Base-by-base conservation (phyloP, 768 basidiomycete species). In the Lentinus brumalis region DNA sequence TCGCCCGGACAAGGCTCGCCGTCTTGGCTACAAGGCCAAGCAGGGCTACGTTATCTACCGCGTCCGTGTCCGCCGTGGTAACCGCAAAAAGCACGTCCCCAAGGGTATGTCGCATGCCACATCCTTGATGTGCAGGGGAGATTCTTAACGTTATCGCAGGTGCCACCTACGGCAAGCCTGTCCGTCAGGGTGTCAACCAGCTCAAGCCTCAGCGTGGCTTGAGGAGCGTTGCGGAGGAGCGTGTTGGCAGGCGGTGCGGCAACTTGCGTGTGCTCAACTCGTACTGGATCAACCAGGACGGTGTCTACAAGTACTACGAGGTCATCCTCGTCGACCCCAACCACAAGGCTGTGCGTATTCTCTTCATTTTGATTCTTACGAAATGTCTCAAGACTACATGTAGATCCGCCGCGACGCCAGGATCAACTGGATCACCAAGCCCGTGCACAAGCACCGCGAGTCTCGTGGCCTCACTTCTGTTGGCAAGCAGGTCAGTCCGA, bases 281-380 rank as follows among this genome's bases (percentile, higher is more conserved):
- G 50, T 98, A 98, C 85, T 99, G 97, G 97, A 81, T 99, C 73
- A 98, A 98, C 80, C 94, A 96, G 79, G 95, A 98, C 74, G 94
- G 95, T 78, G 92, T 97, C 32, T 97, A 96, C 87, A 97, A 96
- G 77, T 98, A 97, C 83, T 99, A 87, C 81, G 97, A 99, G 76
- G 94, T 99, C 71, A 98, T 99, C 75, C 86, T 97, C 66, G 96
- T 99, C 60, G 97, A 99, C 73, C 94, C 94, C 61, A 88, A 75
- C 74, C 94, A 96, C 82, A 96, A 94, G 74, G 94, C 92, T 70
- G 94, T 95, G 74, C 70, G 93, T 78, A 7, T 32, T 40, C 7
- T 52, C 57, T 29, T 18, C 31, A 26, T 35, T 14, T 35, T 16
- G 16, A 8, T 40, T 38, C 10, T 31, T 38, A 26, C 41, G 9